Base-by-base conservation (phyloP, 2,329 filamentous ascomycete genomes). In the Fusarium anthophilum region DNA sequence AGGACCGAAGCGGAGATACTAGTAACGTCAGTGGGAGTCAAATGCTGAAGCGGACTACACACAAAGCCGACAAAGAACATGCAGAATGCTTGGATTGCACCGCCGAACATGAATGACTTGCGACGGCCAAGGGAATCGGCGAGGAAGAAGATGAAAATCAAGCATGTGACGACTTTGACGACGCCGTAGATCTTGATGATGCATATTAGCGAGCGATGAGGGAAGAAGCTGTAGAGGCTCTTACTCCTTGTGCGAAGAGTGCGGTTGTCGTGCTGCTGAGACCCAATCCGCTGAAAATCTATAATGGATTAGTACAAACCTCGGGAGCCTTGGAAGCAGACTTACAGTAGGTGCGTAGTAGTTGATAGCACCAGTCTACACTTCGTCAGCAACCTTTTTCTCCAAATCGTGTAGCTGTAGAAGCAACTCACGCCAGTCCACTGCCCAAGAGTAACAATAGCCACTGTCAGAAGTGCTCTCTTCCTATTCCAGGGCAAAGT, bases 191-290 rank as follows among this genome's bases (percentile, higher is more conserved):
- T 70, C 64, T 69, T 22, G 20, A 30, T 30, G 4, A 0, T 20
- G 1, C 18, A 0, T 30, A 20, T 69, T 5, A 69, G 32, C 28
- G 0, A 8, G 1, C n/a, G 3, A 5, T 5, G 2, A 6, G 20
- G 11, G 14, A 3, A 12, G 5, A 17, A 6, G 3, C 3, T 18
- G 7, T 18, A n/a, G 13, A 22, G 3, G 2, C 3, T 4, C 64
- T 41, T 50, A 93, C 87, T 22, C 91, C 91, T 1, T 91, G 92
- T 4, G 91, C 90, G 77, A 93, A 91, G 11, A 93, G 86, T 28
- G 87, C 87, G n/a, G 87, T 86, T 26, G 85, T 81, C 6, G 86
- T 88, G 8, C 78, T 79, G 8, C 76, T 73, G 4, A 93, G 83
- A 13, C 91, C 91, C 6, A 92, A 82, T 66, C 87, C 84, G 22